Evolutionary conservation across 805 yeast species (phyloP).

Genomic region (Cyberlindnera petersonii): DNA sequence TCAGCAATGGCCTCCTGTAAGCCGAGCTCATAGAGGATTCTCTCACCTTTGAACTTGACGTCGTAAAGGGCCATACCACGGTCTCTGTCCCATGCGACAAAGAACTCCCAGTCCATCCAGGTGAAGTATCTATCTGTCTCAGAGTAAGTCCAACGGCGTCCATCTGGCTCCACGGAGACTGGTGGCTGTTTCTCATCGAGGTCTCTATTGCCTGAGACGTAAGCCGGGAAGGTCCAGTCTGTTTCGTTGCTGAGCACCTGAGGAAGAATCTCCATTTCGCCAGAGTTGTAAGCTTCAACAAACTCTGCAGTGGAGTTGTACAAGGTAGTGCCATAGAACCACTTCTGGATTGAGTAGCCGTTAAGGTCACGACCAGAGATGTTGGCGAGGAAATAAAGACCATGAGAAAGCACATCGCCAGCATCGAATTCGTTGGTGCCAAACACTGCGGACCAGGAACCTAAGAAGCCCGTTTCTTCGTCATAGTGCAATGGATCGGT

Average conservation of each 20-base stretch:
- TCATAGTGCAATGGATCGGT: constrained; percentile 24
- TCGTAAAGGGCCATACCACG: constrained; percentile 26
- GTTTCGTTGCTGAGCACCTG: constrained; percentile 12
- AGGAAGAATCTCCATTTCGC: constrained; percentile 19
- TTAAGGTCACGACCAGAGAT: constrained; percentile 25
- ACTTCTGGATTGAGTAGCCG: constrained; percentile 15
- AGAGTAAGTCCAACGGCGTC: constrained; percentile 27
- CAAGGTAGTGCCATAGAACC: constrained; percentile 23
- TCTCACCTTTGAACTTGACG: constrained; percentile 29
- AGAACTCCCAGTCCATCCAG: constrained; percentile 32
- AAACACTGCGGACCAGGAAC: constrained; percentile 22
- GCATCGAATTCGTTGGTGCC: constrained; percentile 23
- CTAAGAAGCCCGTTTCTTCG: constrained; percentile 17
- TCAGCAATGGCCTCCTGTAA: constrained; percentile 31
- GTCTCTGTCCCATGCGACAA: constrained; percentile 27
- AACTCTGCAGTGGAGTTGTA: constrained; percentile 26
- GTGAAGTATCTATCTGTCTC: constrained; percentile 28
- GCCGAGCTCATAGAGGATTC: constrained; percentile 28
- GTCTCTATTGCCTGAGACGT: constrained; percentile 21
- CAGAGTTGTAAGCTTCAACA: constrained; percentile 22
- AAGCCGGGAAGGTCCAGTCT: constrained; percentile 13
- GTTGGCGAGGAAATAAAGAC: constrained; percentile 22
- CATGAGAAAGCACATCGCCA: constrained; percentile 24
- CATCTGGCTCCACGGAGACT: constrained; percentile 25
- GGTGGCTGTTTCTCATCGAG: constrained; percentile 27